These are phyloP conservation scores for Verticillium longisporum DNA, from an alignment of 2,329 filamentous ascomycete genomes.

Conservation along the genomic window DNA sequence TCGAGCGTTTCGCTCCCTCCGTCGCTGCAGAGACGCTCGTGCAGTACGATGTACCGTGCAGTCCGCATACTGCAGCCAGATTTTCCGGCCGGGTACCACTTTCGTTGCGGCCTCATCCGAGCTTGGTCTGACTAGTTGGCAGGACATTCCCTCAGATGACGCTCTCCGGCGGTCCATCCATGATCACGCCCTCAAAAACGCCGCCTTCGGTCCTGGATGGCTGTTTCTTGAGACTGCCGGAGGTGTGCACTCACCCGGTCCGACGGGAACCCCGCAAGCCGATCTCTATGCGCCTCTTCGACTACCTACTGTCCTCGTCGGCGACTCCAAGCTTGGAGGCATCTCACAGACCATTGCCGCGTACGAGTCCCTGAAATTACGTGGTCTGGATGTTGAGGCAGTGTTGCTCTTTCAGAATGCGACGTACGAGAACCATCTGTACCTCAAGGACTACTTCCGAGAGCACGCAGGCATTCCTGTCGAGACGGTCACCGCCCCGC, in stretches of 20 bases:
- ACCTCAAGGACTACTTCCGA: constrained; percentile 61
- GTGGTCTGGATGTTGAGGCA: constrained; percentile 69
- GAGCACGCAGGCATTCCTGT: constrained; percentile 51
- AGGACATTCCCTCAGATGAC: constrained; percentile 44
- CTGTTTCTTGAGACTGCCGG: constrained; percentile 76
- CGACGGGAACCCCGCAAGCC: constrained; percentile 69
- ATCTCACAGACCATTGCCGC: constrained; percentile 76
- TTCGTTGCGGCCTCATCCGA: neutral
- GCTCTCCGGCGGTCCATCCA: constrained; percentile 43
- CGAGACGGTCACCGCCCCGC: constrained; percentile 53
- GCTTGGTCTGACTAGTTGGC: neutral
- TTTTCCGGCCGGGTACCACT: constrained; percentile 32
- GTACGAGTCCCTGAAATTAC: constrained; percentile 68
- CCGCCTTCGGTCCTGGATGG: constrained; percentile 40
- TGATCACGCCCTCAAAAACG: constrained; percentile 33
- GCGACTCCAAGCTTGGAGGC: constrained; percentile 69
- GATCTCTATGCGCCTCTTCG: constrained; percentile 70
- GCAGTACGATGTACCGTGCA: constrained; percentile 68
- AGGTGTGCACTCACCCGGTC: constrained; percentile 72
- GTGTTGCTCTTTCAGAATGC: constrained; percentile 63
- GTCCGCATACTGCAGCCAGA: constrained; percentile 67
- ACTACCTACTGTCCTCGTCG: constrained; percentile 67
- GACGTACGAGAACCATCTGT: constrained; percentile 61
- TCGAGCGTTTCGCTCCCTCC: constrained; percentile 49
- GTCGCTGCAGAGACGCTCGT: constrained; percentile 51